phyloP scores from a whole-genome alignment of 192 early-diverging fungal genomes.

The Rhizophagus prolifer region DNA sequence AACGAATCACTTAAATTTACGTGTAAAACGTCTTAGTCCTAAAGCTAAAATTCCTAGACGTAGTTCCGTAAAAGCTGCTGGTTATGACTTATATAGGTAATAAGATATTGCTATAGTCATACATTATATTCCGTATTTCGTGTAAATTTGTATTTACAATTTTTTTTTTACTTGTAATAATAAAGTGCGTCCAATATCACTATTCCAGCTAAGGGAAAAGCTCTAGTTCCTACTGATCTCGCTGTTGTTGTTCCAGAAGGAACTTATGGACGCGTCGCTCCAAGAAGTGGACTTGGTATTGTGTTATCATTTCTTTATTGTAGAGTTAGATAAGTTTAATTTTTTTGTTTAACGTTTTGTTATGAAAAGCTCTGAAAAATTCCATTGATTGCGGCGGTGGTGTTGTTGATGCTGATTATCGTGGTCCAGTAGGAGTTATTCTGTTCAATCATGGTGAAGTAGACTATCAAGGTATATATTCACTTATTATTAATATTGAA shows the following conservation, averaged over 20 bases:
- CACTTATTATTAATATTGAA: too few relatives aligned
- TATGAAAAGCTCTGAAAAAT: neutral
- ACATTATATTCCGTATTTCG: neutral
- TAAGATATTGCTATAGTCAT: neutral
- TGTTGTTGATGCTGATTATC: slow-evolving; percentile 89
- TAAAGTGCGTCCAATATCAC: slow-evolving; percentile 53
- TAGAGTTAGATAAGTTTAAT: neutral
- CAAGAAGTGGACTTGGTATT: slow-evolving; percentile 86
- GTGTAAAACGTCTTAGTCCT: slow-evolving; percentile 66
- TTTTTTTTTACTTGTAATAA: neutral
- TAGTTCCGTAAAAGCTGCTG: slow-evolving; percentile 81
- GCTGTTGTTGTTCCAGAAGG: slow-evolving; percentile 81
- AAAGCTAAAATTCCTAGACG: slow-evolving; percentile 78
- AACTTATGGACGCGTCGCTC: slow-evolving; percentile 94
- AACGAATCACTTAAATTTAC: neutral
- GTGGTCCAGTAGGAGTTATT: slow-evolving; percentile 79
- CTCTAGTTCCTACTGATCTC: slow-evolving; percentile 84
- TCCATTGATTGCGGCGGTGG: slow-evolving; percentile 57
- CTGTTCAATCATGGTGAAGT: slow-evolving; percentile 84
- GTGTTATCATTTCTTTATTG: neutral
- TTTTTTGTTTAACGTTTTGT: neutral
- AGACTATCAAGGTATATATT: slow-evolving; percentile 37
- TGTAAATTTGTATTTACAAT: neutral
- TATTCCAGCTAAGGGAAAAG: slow-evolving; percentile 78
- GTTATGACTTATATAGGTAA: slow-evolving; percentile 91